Base-by-base conservation (phyloP, 148 eudicot species). In the Spergularia bocconei region DNA sequence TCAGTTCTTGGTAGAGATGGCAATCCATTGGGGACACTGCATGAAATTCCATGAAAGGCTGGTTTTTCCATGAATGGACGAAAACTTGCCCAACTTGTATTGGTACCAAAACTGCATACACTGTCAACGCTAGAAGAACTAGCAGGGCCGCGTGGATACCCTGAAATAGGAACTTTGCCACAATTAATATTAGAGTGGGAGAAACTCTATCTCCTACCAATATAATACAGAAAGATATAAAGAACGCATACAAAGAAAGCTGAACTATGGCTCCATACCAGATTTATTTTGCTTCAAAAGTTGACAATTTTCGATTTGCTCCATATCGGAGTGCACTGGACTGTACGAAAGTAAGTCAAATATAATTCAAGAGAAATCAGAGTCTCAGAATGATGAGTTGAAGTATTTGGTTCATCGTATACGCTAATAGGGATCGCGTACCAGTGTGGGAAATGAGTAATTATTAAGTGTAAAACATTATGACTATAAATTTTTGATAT, bases 21-120 rank as follows among this genome's bases (percentile, higher is more conserved):
- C 71, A 87, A 81, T 75, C 85, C 81, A 71, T 82, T 79, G 20
- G 93, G 88, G 23, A 87, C 91, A 78, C 89, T 87, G 69, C 92
- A 83, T 50, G 92, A 86, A 74, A 88, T 80, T 51, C 83, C 93
- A 60, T 73, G 82, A 67, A 75, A 80, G 41, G 80, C 73, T 72
- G 68, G 60, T 76, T 66, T 83, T 17, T 80, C 88, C 70, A 77
- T 23, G 48, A 63, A 71, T 69, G 88, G 82, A 85, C 74, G 75
- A 36, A 79, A 23, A 66, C 82, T 75, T 56, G 78, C 61, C 77
- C 76, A 74, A 36, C 60, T 83, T 41, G 63, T 63, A 38, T 79
- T 80, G 21, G 71, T 55, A 55, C 82, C 83, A 51, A 72, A 54
- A 59, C 65, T 50, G 15, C 38, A 48, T 69, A 86, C 87, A 66